Base-by-base conservation (phyloP, 345 rosid species). In the Pistacia atlantica region DNA sequence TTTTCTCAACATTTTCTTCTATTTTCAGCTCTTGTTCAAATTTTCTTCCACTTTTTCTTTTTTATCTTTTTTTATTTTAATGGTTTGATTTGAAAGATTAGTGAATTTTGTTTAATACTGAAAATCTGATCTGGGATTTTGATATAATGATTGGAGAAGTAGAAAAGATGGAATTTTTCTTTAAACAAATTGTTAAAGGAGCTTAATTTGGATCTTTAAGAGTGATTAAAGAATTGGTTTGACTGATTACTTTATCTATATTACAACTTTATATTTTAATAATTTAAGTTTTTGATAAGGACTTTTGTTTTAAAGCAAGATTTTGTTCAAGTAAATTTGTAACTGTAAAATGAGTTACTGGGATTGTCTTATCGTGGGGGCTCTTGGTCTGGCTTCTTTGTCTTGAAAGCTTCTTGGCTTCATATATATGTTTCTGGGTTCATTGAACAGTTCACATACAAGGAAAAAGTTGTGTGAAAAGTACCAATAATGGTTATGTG, bases 181-280 rank as follows among this genome's bases (percentile, higher is more conserved):
- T 69, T 49, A 16, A 4, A 13, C 49, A 62, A 33, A 28, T 66
- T 42, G 46, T 42, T 54, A 65, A 73, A 66, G 64, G 67, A 55
- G 78, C 75, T 84, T 74, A 71, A 79, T 77, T 79, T 74, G 72
- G 81, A 74, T 84, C 80, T 75, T 71, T 80, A 35, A 48, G 76
- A 69, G 64, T 65, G 64, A 79, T 72, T 82, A 67, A 77, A 80
- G 71, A 72, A 79, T 62, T 60, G 78, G 76, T 77, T 80, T 80
- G 85, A 80, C 85, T 77, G 63, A 22, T 72, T 4, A 49, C 79
- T 79, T 76, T 79, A 54, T 78, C 33, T 54, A 73, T 65, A 16
- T 52, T 52, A 69, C n/a, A 49, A 52, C 28, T 69, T 69, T 31
- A 69, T 52, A 69, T 51, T 69, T 52, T 69, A 16, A 68, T 51